Evolutionary conservation across 2,329 filamentous ascomycete species (phyloP).

Genomic region (Drechslerella coelobrocha): DNA sequence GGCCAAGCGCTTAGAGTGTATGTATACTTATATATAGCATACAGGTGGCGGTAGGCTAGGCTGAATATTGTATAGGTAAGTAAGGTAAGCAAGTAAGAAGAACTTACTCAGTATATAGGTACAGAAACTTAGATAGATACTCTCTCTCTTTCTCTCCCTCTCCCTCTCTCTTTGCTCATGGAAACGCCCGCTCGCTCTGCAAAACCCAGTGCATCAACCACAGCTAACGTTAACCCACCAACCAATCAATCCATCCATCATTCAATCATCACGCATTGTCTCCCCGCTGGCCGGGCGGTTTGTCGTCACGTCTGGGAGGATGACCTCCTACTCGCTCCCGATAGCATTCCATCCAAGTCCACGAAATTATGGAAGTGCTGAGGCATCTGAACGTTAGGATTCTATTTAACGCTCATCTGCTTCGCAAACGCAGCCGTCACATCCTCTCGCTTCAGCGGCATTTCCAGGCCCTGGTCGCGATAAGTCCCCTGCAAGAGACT

Average conservation of each 20-base stretch:
- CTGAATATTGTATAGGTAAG: too few species aligned
- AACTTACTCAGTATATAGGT: too few species aligned
- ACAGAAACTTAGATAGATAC: too few species aligned
- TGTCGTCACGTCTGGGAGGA: conserved; percentile 12
- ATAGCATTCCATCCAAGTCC: conserved; percentile 34
- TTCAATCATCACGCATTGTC: not conserved
- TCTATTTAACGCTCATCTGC: conserved; percentile 52
- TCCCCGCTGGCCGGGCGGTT: not conserved
- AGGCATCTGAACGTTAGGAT: conserved; percentile 49
- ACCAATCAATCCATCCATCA: not conserved
- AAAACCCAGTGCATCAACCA: too few species aligned
- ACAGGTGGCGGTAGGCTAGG: too few species aligned
- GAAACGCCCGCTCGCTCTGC: too few species aligned
- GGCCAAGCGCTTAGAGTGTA: too few species aligned
- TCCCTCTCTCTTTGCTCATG: too few species aligned
- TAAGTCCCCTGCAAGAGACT: conserved; percentile 58
- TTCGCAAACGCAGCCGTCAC: conserved; percentile 55
- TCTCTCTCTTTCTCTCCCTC: too few species aligned
- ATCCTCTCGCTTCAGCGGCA: conserved; percentile 54
- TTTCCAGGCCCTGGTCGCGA: conserved; percentile 54
- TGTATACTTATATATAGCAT: too few species aligned
- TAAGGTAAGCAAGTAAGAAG: too few species aligned
- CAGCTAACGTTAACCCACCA: too few species aligned
- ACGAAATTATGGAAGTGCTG: conserved; percentile 47
- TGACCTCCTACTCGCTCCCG: conserved; percentile 26